Conservation (phyloP, 192 early-diverging fungal species). For the Podila minutissima region DNA sequence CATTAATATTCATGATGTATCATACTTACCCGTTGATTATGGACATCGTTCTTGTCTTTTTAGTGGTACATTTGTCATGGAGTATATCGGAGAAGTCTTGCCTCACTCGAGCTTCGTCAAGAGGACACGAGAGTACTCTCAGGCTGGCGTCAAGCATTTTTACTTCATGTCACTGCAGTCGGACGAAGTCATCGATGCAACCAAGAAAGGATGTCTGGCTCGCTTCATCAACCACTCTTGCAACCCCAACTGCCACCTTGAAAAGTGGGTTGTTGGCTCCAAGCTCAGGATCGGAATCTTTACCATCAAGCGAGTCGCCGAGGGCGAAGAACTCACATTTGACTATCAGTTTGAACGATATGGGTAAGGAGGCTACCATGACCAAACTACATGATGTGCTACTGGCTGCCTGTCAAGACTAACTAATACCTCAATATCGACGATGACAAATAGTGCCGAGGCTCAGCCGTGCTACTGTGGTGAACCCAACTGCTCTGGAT, state of each 20-base stretch:
- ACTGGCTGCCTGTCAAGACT: not conserved
- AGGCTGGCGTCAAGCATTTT: conserved; percentile 89
- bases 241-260: conserved; percentile 91
- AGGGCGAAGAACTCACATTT: conserved; percentile 93
- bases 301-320: conserved; percentile 75
- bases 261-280: conserved; percentile 97
- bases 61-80: conserved; percentile 93
- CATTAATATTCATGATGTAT: not conserved
- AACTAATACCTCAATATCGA: too few species aligned
- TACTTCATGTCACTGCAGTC: conserved; percentile 97
- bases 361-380: conserved; percentile 62
- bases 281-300: conserved; percentile 97
- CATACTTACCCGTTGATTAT: too few species aligned
- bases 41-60: conserved; percentile 19
- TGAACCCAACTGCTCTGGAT: conserved; percentile 85
- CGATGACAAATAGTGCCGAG: conserved; percentile 62
- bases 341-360: conserved; percentile 99
- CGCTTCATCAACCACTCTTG: conserved; percentile 99
- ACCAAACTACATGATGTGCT: not conserved
- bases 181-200: conserved; percentile 98
- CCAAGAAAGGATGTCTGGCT: conserved; percentile 89
- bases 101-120: conserved; percentile 83
- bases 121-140: conserved; percentile 83
- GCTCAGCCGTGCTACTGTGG: conserved; percentile 96
- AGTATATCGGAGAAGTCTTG: conserved; percentile 98